Evolutionary conservation across 345 rosid genomes (phyloP).

Genomic region (Psidium friedrichsthalianum): DNA sequence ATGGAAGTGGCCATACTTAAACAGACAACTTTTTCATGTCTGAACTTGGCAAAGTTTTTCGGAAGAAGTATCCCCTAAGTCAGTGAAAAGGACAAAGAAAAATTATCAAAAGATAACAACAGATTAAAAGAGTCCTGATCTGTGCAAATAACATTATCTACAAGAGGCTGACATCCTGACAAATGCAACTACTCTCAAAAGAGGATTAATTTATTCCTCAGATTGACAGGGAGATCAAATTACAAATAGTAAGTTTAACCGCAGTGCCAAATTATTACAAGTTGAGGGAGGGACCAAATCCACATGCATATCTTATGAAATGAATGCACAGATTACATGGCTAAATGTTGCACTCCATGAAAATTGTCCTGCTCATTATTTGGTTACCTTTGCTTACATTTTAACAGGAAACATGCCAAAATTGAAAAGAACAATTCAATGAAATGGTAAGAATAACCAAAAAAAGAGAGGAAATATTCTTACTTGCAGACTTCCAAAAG

Average conservation of each 20-base stretch:
- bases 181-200: not conserved
- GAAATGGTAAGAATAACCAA: not conserved
- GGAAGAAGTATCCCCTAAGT: conserved; percentile 63
- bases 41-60: conserved; percentile 37
- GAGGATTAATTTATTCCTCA: not conserved
- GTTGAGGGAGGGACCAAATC: not conserved
- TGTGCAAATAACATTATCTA: not conserved
- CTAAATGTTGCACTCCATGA: not conserved
- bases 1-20: conserved; percentile 75
- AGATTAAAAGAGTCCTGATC: not conserved
- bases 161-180: not conserved
- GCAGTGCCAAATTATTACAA: not conserved
- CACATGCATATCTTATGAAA: not conserved
- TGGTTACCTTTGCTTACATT: not conserved
- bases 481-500: conserved; percentile 77
- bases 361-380: not conserved
- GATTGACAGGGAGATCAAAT: not conserved
- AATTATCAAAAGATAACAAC: not conserved
- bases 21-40: conserved; percentile 49
- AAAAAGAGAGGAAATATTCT: not conserved
- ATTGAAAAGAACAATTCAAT: not conserved
- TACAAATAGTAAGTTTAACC: not conserved
- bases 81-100: conserved; percentile 4
- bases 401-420: not conserved
- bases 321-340: not conserved